A percentile compares a stretch with the other conserved stretches of the same genome.
Evolutionary conservation across 2,329 filamentous ascomycete genomes (phyloP).

Genomic region (Dactylonectria macrodidyma): DNA sequence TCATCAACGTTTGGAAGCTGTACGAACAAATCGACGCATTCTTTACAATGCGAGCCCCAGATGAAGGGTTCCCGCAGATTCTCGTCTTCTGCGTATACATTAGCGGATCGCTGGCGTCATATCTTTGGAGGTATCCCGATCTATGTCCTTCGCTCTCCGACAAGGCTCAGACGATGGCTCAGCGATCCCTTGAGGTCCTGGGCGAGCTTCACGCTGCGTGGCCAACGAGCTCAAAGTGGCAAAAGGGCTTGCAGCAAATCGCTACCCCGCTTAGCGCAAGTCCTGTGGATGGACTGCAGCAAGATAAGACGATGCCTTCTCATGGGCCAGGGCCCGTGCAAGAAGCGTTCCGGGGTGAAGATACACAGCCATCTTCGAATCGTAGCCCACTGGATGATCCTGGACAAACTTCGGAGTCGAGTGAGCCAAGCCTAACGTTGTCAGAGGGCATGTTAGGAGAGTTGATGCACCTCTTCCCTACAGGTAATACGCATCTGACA

Average conservation of each 20-base stretch:
- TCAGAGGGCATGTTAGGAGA: constrained; percentile 28
- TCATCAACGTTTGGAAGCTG: constrained; percentile 52
- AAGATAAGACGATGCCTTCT: not conserved
- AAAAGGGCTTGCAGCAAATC: constrained; percentile 38
- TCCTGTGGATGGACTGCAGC: not conserved
- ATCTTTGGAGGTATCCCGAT: constrained; percentile 50
- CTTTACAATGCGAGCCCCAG: constrained; percentile 46
- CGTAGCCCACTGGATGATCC: too few relatives aligned
- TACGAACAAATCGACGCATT: constrained; percentile 55
- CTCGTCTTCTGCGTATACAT: constrained; percentile 58
- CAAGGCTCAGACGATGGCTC: constrained; percentile 46
- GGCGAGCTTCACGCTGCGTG: constrained; percentile 45
- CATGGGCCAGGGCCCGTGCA: not conserved
- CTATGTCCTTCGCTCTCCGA: constrained; percentile 46
- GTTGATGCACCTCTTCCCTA: constrained; percentile 19
- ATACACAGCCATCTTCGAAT: not conserved
- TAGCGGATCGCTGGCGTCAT: constrained; percentile 55
- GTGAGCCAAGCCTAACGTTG: not conserved
- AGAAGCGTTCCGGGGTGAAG: too few relatives aligned
- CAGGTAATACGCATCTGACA: constrained; percentile 12
- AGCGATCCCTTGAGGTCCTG: constrained; percentile 44
- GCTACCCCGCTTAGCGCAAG: constrained; percentile 35
- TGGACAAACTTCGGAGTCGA: not conserved
- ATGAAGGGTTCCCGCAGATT: constrained; percentile 54
- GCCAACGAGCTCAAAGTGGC: constrained; percentile 44